Base-by-base conservation (phyloP, 1,284 basidiomycete species). In the Cryptococcus sp. region DNA sequence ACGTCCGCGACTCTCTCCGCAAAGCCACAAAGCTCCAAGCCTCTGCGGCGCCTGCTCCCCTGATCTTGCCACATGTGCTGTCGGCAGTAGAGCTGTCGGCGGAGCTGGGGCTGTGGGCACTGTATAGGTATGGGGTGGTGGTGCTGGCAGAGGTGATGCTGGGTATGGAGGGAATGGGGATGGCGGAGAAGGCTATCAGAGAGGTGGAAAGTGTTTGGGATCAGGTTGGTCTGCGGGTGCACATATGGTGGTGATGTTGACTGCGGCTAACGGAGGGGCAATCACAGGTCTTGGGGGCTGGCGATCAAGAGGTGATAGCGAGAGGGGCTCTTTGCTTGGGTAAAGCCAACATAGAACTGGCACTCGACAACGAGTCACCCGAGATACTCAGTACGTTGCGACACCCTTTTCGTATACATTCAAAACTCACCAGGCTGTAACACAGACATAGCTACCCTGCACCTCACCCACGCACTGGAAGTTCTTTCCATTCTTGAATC, bases 141-240 rank as follows among this genome's bases (percentile, higher is more conserved):
- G 24, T 67, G 3, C 59, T 76, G 16, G 65, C 66, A 7, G 67
- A 73, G 13, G 59, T 64, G 0, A 60, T 76, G n/a, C 51, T 71
- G 5, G 44, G 52, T 7, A 73, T 76, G 65, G 69, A 72, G 35
- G 63, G 53, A 11, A 48, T 53, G 23, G 60, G 60, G 3, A 62
- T 71, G 62, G 63, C 62, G 3, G 35, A 36, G 35, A 68, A 64
- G 51, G 67, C 56, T 4, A 40, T 62, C 1, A 48, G 52, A 8
- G 50, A 68, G 52, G 50, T 72, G 4, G 55, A 62, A 18, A 24
- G 35, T 4, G 52, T 70, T 4, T 67, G 63, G 66, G 50, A 59
- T n/a, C 66, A 69, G 55, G 61, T 69, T 9, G 39, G 53, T 52
- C 49, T 8, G 13, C 39, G 28, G 9, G 8, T 11, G 39, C 23